Conservation (phyloP, 2,329 filamentous ascomycete species). For the Plectosphaerella cucumerina region DNA sequence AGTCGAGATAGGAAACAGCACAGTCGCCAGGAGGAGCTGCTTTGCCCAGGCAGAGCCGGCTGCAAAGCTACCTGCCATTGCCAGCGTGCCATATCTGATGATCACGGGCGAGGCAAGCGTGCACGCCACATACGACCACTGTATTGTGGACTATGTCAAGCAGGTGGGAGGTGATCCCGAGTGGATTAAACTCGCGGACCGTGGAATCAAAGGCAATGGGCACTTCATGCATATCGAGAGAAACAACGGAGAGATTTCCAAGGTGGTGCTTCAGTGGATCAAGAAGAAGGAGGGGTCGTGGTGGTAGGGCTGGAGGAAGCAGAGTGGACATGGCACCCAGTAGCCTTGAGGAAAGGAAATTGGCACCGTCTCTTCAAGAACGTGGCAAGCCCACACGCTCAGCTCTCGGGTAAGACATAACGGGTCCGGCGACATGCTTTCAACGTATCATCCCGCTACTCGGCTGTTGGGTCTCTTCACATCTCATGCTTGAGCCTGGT, state of each 20-base stretch:
- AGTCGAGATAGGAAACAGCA: conserved; percentile 6
- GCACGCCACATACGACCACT: conserved; percentile 49
- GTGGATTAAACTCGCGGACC: conserved; percentile 37
- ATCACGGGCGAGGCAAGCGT: conserved; percentile 45
- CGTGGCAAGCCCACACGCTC: too few species aligned
- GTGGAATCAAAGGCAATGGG: conserved; percentile 44
- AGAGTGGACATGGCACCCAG: too few species aligned
- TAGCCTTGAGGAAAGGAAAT: too few species aligned
- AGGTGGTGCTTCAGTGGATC: conserved; percentile 33
- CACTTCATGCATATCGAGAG: conserved; percentile 45
- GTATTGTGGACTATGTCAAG: conserved; percentile 42
- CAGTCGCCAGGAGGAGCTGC: conserved; percentile 3
- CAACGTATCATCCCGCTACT: too few species aligned
- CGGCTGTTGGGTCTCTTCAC: too few species aligned
- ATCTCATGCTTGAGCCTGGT: too few species aligned
- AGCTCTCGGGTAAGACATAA: too few species aligned
- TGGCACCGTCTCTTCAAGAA: too few species aligned
- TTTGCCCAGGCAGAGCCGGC: conserved; percentile 8
- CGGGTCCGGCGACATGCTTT: too few species aligned
- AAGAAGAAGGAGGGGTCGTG: neutral
- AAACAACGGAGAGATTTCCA: conserved; percentile 38
- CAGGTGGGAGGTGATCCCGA: conserved; percentile 42
- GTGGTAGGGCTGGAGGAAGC: conserved; percentile 12
- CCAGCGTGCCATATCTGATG: conserved; percentile 41
- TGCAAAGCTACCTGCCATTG: conserved; percentile 42